Conservation (phyloP, 148 eudicot species). For the Fagopyrum homotropicum region DNA sequence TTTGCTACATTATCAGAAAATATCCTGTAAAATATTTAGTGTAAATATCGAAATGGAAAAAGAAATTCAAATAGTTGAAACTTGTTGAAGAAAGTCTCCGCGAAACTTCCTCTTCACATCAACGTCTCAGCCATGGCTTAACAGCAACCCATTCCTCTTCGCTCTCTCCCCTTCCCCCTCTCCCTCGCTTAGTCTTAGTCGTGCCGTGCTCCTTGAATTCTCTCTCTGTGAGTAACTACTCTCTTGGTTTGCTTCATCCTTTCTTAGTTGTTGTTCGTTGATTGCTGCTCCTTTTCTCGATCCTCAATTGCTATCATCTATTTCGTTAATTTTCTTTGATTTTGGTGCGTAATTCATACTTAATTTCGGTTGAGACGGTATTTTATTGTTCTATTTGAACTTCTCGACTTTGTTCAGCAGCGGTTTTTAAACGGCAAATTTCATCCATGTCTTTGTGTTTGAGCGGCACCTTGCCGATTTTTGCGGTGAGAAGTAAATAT, state of each 20-base stretch:
- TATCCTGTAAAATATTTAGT: not conserved
- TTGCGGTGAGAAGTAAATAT: not conserved
- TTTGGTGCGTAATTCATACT: not conserved
- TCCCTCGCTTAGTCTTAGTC: not conserved
- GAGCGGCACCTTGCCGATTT: not conserved
- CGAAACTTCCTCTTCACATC: not conserved
- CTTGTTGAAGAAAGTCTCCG: not conserved
- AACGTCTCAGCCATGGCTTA: not conserved
- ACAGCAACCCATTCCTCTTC: not conserved
- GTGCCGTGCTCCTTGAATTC: not conserved
- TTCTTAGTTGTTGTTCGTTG: not conserved
- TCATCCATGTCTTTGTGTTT: not conserved
- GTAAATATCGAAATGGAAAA: not conserved
- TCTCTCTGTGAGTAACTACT: not conserved
- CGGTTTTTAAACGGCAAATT: not conserved
- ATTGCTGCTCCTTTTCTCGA: not conserved
- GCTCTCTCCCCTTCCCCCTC: not conserved
- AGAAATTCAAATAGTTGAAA: not conserved
- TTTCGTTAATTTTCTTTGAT: not conserved
- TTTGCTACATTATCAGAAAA: no score
- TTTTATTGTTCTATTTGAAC: not conserved
- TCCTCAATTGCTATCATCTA: not conserved
- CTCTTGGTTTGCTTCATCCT: not conserved
- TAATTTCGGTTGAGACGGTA: not conserved
- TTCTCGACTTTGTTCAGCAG: not conserved